Conservation (phyloP, 2,329 filamentous ascomycete species). For the Colletotrichum phormii region DNA sequence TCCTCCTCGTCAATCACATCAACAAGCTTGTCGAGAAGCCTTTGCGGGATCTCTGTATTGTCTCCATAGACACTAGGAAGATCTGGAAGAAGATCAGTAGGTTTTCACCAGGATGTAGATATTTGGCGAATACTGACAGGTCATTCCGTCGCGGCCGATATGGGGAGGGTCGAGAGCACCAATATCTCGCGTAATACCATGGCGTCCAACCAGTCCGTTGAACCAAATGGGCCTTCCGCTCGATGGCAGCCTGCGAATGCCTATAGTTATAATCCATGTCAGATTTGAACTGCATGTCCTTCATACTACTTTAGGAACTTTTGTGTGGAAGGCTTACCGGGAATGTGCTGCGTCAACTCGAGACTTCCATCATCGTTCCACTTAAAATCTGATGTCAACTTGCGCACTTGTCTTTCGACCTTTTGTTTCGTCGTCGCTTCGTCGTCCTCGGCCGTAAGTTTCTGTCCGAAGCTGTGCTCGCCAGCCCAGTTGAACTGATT, state of each 20-base stretch:
- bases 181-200: conserved; percentile 37
- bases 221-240: conserved; percentile 35
- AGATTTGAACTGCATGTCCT: not conserved
- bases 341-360: conserved; percentile 37
- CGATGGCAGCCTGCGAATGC: conserved; percentile 26
- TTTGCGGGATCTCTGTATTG: conserved; percentile 28
- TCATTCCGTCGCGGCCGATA: conserved; percentile 37
- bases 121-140: conserved; percentile 19
- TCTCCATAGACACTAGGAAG: conserved; percentile 36
- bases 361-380: conserved; percentile 35
- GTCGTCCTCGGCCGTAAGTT: conserved; percentile 41
- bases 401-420: conserved; percentile 35
- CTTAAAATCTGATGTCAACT: conserved; percentile 32
- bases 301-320: too few relatives aligned
- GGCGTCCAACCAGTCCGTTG: conserved; percentile 36
- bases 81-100: conserved; percentile 5
- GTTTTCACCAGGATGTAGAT: too few relatives aligned
- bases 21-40: conserved; percentile 34
- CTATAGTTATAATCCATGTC: not conserved
- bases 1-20: conserved; percentile 38
- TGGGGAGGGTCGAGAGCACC: conserved; percentile 37
- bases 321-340: not conserved
- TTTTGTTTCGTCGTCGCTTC: conserved; percentile 22
- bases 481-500: conserved; percentile 38
- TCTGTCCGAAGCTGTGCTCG: conserved; percentile 42